These are phyloP conservation scores for Tephrocybe sp. DNA, from an alignment of 768 basidiomycete species.

Conservation along the genomic window DNA sequence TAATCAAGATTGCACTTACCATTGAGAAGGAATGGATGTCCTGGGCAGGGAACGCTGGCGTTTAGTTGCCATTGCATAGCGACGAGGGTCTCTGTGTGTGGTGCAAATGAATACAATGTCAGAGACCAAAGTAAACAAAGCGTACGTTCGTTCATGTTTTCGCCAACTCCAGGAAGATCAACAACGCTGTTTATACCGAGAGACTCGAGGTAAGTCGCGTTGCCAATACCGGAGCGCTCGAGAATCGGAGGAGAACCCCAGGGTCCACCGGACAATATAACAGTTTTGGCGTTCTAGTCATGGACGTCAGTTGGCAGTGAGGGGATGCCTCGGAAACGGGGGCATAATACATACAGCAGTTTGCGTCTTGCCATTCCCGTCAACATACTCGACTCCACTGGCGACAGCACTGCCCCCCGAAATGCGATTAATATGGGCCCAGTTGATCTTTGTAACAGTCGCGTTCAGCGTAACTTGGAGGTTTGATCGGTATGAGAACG, in stretches of 20 bases:
- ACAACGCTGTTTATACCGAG: conserved; percentile 18
- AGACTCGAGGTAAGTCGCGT: conserved; percentile 15
- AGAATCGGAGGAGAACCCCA: conserved; percentile 6
- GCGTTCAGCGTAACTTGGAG: background rate
- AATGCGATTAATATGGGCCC: background rate
- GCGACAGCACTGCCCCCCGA: background rate
- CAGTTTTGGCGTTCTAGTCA: background rate
- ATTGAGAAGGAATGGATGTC: conserved; percentile 1
- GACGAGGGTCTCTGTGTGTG: background rate
- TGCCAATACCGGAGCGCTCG: conserved; percentile 16
- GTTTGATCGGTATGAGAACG: background rate
- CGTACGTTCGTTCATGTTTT: background rate
- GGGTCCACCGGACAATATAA: background rate
- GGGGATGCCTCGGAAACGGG: background rate
- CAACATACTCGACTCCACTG: conserved; percentile 2
- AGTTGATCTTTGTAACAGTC: background rate
- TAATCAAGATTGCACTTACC: background rate
- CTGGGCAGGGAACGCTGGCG: background rate
- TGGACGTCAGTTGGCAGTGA: too few relatives aligned
- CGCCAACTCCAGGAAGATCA: background rate
- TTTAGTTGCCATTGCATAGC: conserved; percentile 4
- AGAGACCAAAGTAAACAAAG: background rate
- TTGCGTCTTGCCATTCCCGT: background rate
- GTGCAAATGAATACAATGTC: background rate
- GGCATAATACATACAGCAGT: background rate